Conservation (phyloP, 2,329 filamentous ascomycete species). For the Stemphylium beticola region DNA sequence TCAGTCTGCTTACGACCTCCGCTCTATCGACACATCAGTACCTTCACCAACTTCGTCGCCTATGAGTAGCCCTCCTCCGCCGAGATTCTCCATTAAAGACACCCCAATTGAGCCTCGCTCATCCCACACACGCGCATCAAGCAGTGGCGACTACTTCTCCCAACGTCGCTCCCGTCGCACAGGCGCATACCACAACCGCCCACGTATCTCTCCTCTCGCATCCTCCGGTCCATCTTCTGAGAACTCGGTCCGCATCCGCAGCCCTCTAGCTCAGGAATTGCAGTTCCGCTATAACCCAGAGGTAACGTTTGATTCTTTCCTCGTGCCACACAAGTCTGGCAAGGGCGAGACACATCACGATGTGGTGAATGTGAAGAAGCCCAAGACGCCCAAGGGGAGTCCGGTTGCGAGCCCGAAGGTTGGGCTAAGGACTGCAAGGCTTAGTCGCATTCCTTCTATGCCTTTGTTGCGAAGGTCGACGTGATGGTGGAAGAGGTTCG, state of each 20-base stretch:
- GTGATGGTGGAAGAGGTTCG: neutral
- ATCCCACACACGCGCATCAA: slow-evolving; percentile 6
- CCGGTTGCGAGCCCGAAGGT: neutral
- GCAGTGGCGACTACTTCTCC: slow-evolving; percentile 19
- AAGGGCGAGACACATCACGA: slow-evolving; percentile 33
- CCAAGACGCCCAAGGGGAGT: neutral
- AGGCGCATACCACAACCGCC: neutral
- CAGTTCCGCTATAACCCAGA: slow-evolving; percentile 16
- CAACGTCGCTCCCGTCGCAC: neutral
- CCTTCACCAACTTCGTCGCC: neutral
- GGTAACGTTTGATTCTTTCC: slow-evolving; percentile 35
- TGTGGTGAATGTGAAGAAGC: slow-evolving; percentile 16
- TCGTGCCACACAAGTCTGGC: slow-evolving; percentile 32
- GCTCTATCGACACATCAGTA: slow-evolving; percentile 7
- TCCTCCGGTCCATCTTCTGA: neutral
- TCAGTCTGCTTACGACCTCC: slow-evolving; percentile 9
- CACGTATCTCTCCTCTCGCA: slow-evolving; percentile 1
- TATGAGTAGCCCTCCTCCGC: neutral
- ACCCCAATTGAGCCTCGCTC: neutral
- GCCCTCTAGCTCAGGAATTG: slow-evolving; percentile 15
- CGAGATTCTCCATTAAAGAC: neutral
- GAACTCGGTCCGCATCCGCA: slow-evolving; percentile 14
- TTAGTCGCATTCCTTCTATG: neutral
- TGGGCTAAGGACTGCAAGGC: neutral
- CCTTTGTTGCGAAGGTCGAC: neutral